phyloP scores from a whole-genome alignment of 2,329 filamentous ascomycete species.

The Tolypocladium pustulatum region DNA sequence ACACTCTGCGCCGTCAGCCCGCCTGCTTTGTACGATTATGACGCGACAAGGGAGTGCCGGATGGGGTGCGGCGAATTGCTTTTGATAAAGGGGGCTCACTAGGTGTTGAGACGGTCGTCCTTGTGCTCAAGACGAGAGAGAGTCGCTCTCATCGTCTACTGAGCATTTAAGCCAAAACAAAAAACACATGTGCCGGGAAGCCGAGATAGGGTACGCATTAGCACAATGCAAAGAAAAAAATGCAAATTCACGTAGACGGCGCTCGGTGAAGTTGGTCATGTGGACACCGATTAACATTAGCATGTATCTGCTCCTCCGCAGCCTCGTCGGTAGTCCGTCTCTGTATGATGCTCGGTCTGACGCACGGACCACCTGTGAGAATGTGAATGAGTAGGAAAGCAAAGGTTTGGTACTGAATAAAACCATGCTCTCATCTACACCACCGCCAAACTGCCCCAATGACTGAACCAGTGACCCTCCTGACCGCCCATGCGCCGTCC shows the following conservation, averaged over 20 bases:
- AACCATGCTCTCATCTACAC: not conserved
- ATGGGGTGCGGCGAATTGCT: not conserved
- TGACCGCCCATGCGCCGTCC: not conserved
- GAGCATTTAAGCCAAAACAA: not conserved
- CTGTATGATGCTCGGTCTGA: not conserved
- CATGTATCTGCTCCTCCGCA: not conserved
- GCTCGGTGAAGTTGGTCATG: not conserved
- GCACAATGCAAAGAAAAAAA: not conserved
- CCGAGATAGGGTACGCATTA: not conserved
- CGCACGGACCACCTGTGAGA: not conserved
- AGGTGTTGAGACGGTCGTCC: not conserved
- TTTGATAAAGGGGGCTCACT: not conserved
- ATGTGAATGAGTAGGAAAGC: not conserved
- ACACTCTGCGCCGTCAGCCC: not conserved
- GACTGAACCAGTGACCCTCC: not conserved
- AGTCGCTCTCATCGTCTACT: not conserved
- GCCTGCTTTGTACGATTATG: not conserved
- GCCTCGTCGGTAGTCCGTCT: not conserved
- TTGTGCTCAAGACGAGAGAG: not conserved
- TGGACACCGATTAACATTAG: not conserved
- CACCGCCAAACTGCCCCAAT: not conserved
- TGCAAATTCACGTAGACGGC: not conserved
- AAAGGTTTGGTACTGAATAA: not conserved
- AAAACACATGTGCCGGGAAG: not conserved
- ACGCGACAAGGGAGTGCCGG: not conserved